These are phyloP conservation scores for Arctostaphylos glauca DNA, from an alignment of 148 eudicot genomes.

Conservation along the genomic window DNA sequence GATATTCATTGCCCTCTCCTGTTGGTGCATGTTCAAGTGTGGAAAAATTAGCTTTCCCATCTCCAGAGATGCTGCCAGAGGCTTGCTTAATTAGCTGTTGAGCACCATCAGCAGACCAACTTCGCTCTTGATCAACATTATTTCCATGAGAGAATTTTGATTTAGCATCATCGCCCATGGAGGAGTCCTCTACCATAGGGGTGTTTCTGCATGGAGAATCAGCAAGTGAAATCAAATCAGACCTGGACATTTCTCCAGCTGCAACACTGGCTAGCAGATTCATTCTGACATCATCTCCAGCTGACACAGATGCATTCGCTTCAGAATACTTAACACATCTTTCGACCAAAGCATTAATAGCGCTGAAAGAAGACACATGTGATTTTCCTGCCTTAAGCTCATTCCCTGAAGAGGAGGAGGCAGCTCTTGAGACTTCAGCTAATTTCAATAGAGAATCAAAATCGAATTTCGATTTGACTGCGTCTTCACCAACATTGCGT, in stretches of 20 bases:
- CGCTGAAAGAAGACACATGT: slow-evolving; percentile 61
- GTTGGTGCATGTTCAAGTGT: slow-evolving; percentile 13
- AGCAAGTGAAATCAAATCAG: slow-evolving; percentile 46
- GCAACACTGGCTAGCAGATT: slow-evolving; percentile 95
- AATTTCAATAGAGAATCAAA: slow-evolving; percentile 17
- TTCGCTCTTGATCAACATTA: slow-evolving; percentile 19
- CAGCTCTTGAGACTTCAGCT: slow-evolving; percentile 32
- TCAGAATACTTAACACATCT: slow-evolving; percentile 81
- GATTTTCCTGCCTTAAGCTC: slow-evolving; percentile 41
- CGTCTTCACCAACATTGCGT: slow-evolving; percentile 21
- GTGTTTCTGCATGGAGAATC: slow-evolving; percentile 47
- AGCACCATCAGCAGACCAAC: slow-evolving; percentile 22
- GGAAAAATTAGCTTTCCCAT: slow-evolving; percentile 16
- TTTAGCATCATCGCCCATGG: slow-evolving; percentile 21
- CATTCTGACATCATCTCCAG: slow-evolving; percentile 89
- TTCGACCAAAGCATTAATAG: slow-evolving; percentile 84
- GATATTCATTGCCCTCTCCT: slow-evolving; percentile 11
- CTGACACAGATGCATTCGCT: slow-evolving; percentile 41
- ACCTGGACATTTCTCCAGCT: slow-evolving; percentile 68
- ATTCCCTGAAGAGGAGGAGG: slow-evolving; percentile 26
- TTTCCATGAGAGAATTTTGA: slow-evolving; percentile 24
- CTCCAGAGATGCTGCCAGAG: slow-evolving; percentile 6
- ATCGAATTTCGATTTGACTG: slow-evolving; percentile 9
- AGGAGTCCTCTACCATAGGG: slow-evolving; percentile 27
- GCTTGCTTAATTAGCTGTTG: slow-evolving; percentile 9